Percentiles rank a stretch among this genome's conserved stretches.
Evolutionary conservation across 805 yeast genomes (phyloP).

Genomic region (Ogataea pilisensis): DNA sequence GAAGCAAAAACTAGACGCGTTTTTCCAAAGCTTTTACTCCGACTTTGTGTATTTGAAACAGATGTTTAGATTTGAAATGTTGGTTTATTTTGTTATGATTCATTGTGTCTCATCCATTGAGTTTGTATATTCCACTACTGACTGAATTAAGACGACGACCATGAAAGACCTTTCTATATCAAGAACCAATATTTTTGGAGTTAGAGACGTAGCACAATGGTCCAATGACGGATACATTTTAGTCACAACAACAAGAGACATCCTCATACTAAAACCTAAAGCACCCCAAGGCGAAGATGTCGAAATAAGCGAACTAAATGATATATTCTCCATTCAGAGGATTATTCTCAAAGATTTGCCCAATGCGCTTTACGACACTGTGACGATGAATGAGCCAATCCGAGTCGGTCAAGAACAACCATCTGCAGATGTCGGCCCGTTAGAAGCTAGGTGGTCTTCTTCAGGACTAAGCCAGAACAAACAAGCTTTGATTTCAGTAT

Average conservation of each 20-base stretch:
- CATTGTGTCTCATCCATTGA: background rate
- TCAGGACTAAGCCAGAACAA: constrained; percentile 13
- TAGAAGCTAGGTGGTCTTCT: constrained; percentile 21
- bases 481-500: constrained; percentile 13
- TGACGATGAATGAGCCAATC: constrained; percentile 14
- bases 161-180: constrained; percentile 11
- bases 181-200: constrained; percentile 7
- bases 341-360: constrained; percentile 14
- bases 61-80: too few species aligned
- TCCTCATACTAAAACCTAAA: constrained; percentile 15
- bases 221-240: constrained; percentile 18
- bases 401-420: constrained; percentile 15
- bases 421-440: constrained; percentile 5
- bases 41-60: too few species aligned
- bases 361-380: constrained; percentile 8
- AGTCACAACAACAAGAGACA: constrained; percentile 11
- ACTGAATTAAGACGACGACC: background rate
- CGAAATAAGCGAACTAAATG: constrained; percentile 7
- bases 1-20: background rate
- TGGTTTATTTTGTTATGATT: too few species aligned
- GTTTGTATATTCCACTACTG: background rate
- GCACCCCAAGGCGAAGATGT: background rate
- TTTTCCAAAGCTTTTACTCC: too few species aligned
- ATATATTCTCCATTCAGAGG: constrained; percentile 9
- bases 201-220: constrained; percentile 11